These are phyloP conservation scores for Skeletonema tropicum DNA, from an alignment of 108 stramenopile genomes.

Conservation along the genomic window DNA sequence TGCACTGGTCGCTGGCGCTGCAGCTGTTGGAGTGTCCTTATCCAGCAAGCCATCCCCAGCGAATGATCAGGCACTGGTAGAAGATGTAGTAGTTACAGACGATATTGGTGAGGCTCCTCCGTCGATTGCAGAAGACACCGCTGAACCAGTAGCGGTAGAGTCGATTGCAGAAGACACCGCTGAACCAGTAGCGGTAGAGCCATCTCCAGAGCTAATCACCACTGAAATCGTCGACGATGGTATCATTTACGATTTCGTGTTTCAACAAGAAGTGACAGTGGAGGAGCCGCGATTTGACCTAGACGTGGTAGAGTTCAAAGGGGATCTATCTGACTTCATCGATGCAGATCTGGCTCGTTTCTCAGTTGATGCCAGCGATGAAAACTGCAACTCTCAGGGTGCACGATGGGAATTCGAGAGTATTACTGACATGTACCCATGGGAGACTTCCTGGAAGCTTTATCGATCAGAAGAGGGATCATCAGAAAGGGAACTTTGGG, in stretches of 20 bases:
- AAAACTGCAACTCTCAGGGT: not conserved
- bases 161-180: not conserved
- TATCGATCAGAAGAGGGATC: too few species aligned
- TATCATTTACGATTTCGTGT: not conserved
- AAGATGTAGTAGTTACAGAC: not conserved
- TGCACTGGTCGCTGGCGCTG: not conserved
- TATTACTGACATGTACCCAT: not conserved
- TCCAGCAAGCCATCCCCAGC: not conserved
- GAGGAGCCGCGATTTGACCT: not conserved
- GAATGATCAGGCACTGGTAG: not conserved
- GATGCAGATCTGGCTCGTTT: not conserved
- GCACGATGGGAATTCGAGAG: not conserved
- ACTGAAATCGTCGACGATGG: not conserved
- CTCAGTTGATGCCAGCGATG: not conserved
- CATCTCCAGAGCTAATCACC: not conserved
- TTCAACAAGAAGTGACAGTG: not conserved
- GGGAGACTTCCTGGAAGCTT: slow-evolving; percentile 8
- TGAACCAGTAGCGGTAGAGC: not conserved
- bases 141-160: not conserved
- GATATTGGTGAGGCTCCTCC: not conserved
- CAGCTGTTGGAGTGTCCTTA: not conserved
- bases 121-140: not conserved
- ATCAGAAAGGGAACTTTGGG: not conserved
- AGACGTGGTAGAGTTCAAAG: not conserved
- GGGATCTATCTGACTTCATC: not conserved